A percentile compares a stretch with the other conserved stretches of the same genome.
Conservation (phyloP, 2,329 filamentous ascomycete genomes). For the Trichoderma koningii region DNA sequence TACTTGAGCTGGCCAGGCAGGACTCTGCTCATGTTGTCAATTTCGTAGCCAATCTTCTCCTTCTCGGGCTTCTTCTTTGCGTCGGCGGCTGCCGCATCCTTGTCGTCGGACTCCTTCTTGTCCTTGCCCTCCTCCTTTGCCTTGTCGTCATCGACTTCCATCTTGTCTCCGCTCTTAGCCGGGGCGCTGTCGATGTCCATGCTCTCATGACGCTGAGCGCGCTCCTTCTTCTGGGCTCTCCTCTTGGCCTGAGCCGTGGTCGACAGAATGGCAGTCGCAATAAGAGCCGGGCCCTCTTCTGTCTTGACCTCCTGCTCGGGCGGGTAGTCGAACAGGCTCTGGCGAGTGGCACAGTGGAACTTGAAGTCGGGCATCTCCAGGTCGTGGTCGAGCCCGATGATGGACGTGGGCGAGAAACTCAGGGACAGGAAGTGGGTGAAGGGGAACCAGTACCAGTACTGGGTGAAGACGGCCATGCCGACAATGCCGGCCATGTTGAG, state of each 20-base stretch:
- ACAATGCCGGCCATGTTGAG: conserved; percentile 98
- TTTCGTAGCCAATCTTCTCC: conserved; percentile 94
- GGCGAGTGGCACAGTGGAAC: conserved; percentile 91
- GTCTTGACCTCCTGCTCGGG: conserved; percentile 94
- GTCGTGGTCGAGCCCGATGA: conserved; percentile 92
- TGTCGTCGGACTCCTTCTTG: conserved; percentile 64
- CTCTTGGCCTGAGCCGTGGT: conserved; percentile 97
- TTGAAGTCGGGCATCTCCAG: conserved; percentile 92
- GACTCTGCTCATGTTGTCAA: conserved; percentile 96
- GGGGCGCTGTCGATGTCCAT: conserved; percentile 90
- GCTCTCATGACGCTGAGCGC: conserved; percentile 83
- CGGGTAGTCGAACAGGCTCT: conserved; percentile 96
- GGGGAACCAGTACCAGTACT: conserved; percentile 99
- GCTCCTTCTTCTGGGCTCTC: conserved; percentile 90
- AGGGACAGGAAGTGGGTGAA: conserved; percentile 96
- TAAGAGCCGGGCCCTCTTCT: conserved; percentile 88
- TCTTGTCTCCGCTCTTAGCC: conserved; percentile 69
- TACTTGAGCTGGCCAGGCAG: conserved; percentile 92
- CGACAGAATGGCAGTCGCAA: conserved; percentile 92
- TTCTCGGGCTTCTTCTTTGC: conserved; percentile 89
- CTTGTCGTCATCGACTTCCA: conserved; percentile 78
- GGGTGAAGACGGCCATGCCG: conserved; percentile 96
- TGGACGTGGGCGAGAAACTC: conserved; percentile 93
- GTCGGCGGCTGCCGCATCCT: conserved; percentile 58
- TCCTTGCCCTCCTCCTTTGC: conserved; percentile 54